These are phyloP conservation scores for Pythium chondricola DNA, from an alignment of 352 stramenopile genomes.

Conservation along the genomic window DNA sequence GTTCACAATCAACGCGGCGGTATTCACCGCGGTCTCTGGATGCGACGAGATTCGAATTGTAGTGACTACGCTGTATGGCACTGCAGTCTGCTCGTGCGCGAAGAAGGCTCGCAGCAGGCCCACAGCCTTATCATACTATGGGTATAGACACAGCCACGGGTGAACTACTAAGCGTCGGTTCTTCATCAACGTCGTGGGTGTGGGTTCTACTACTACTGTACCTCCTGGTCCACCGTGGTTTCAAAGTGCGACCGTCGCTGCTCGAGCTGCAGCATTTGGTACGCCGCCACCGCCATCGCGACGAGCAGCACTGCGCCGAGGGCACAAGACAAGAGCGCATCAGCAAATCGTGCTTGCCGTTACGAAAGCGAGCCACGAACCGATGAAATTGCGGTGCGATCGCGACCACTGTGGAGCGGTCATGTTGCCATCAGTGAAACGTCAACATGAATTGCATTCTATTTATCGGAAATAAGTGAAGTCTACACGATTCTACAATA, in stretches of 20 bases:
- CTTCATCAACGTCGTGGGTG: background rate
- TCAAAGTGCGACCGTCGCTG: slow-evolving; percentile 24
- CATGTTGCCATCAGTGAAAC: too few relatives aligned
- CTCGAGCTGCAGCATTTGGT: slow-evolving; percentile 54
- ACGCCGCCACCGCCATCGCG: slow-evolving; percentile 49
- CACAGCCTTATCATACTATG: slow-evolving; percentile 47
- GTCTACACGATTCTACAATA: background rate
- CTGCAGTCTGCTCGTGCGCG: slow-evolving; percentile 6
- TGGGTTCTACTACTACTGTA: slow-evolving; percentile 5
- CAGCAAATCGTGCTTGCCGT: background rate
- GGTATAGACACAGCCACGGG: background rate
- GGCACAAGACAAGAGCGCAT: background rate
- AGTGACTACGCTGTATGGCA: background rate
- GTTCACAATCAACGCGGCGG: slow-evolving; percentile 49
- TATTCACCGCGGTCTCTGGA: slow-evolving; percentile 8
- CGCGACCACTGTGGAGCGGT: too few relatives aligned
- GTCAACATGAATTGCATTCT: slow-evolving; percentile 3
- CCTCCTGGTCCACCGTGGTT: slow-evolving; percentile 31
- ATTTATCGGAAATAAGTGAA: background rate
- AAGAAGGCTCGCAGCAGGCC: slow-evolving; percentile 35
- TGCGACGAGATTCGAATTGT: background rate
- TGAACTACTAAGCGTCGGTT: background rate
- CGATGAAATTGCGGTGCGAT: slow-evolving; percentile 9
- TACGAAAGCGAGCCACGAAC: background rate
- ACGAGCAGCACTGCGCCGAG: slow-evolving; percentile 42